Evolutionary conservation across 2,329 filamentous ascomycete genomes (phyloP).

Genomic region (Colletotrichum sp.): DNA sequence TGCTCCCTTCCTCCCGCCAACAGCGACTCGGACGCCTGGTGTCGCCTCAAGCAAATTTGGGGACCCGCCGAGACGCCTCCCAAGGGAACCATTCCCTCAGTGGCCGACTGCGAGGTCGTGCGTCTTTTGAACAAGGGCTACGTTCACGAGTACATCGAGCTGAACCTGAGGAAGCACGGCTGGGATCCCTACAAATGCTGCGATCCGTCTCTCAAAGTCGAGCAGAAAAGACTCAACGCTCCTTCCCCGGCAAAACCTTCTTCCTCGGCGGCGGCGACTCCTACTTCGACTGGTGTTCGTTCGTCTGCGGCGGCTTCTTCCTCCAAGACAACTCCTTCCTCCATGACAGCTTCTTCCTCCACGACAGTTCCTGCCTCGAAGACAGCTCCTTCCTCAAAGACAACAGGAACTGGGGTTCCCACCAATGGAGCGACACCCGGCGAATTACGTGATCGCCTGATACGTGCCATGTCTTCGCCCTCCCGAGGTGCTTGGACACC

Average conservation of each 20-base stretch:
- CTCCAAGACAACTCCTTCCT: not conserved
- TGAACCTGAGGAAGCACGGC: not conserved
- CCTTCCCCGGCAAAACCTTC: not conserved
- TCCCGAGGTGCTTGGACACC: not conserved
- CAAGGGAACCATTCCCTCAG: not conserved
- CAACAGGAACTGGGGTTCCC: not conserved
- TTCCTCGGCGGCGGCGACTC: not conserved
- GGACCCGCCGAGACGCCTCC: too few relatives aligned
- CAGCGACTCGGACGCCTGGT: not conserved
- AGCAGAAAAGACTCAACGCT: not conserved
- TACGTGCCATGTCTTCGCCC: not conserved
- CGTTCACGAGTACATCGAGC: not conserved
- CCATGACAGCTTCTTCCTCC: not conserved
- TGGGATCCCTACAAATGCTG: not conserved
- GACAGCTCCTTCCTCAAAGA: not conserved
- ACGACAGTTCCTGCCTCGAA: not conserved
- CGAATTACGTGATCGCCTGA: not conserved
- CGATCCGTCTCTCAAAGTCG: not conserved
- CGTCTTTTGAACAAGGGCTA: not conserved
- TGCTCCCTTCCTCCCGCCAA: not conserved
- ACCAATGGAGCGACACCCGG: not conserved
- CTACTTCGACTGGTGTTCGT: not conserved
- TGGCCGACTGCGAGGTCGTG: not conserved
- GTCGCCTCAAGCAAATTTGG: not conserved
- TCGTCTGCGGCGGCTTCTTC: not conserved